Conservation (phyloP, 768 basidiomycete species). For the Termitomyces sp. region DNA sequence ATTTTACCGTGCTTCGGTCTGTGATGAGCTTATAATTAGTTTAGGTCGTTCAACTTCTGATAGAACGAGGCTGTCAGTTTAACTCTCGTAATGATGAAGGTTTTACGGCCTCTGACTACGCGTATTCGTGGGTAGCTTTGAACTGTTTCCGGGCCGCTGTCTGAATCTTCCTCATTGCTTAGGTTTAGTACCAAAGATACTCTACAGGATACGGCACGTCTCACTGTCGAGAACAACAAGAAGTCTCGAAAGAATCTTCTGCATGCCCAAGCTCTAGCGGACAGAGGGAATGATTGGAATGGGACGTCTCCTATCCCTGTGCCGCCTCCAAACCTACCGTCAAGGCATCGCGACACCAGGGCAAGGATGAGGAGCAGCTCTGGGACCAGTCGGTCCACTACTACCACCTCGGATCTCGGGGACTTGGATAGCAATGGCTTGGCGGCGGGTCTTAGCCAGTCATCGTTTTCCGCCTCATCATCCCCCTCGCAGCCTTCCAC, state of each 20-base stretch:
- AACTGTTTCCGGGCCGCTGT: neutral
- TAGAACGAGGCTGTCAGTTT: conserved; percentile 85
- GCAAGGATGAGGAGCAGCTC: conserved; percentile 75
- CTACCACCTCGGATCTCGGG: conserved; percentile 69
- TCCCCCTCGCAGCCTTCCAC: conserved; percentile 53
- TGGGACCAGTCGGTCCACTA: conserved; percentile 67
- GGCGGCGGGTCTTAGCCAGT: conserved; percentile 38
- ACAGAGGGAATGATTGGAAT: conserved; percentile 59
- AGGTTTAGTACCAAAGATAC: conserved; percentile 75
- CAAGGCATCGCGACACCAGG: conserved; percentile 35
- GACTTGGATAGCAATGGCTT: conserved; percentile 45
- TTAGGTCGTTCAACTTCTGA: conserved; percentile 78
- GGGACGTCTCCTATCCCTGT: conserved; percentile 32
- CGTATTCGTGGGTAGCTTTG: conserved; percentile 63
- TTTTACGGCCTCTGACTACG: conserved; percentile 90
- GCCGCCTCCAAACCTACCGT: conserved; percentile 33
- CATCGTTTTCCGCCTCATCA: conserved; percentile 55
- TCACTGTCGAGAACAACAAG: conserved; percentile 76
- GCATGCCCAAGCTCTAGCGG: conserved; percentile 62
- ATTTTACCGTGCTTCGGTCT: conserved; percentile 1
- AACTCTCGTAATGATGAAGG: conserved; percentile 84
- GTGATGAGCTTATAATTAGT: conserved; percentile 6
- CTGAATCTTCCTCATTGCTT: conserved; percentile 2
- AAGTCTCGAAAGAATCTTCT: conserved; percentile 58
- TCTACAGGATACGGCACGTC: conserved; percentile 73